Evolutionary conservation across 2,329 filamentous ascomycete genomes (phyloP).

Genomic region (Alternaria ventricosa): DNA sequence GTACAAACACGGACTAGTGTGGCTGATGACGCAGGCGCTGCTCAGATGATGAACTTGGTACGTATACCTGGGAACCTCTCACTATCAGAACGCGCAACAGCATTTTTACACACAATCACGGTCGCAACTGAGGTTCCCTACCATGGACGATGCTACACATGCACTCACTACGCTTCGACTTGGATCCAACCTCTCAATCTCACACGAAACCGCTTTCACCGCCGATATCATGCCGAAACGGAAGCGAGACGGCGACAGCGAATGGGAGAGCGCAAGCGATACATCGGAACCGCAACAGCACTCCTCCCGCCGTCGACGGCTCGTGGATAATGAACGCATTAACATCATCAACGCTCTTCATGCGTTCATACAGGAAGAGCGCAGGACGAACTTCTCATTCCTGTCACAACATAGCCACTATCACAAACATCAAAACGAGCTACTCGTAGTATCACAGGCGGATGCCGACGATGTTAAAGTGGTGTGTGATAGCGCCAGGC

Average conservation of each 20-base stretch:
- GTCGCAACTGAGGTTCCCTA: not conserved
- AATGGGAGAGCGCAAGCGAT: too few relatives aligned
- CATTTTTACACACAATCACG: not conserved
- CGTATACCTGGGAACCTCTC: not conserved
- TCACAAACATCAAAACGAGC: constrained; percentile 8
- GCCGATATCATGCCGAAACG: not conserved
- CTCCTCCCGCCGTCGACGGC: too few relatives aligned
- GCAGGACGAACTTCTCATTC: constrained; percentile 20
- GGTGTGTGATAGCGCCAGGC: not conserved
- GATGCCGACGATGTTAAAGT: not conserved
- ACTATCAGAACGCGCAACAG: not conserved
- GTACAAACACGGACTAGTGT: not conserved
- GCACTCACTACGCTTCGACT: not conserved
- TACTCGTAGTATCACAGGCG: constrained; percentile 12
- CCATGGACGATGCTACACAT: not conserved
- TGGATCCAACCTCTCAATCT: not conserved
- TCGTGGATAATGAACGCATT: too few relatives aligned
- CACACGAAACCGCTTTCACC: not conserved
- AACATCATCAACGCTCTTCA: not conserved
- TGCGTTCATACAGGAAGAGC: constrained; percentile 18
- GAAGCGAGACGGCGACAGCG: not conserved
- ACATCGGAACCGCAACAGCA: too few relatives aligned
- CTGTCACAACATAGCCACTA: constrained; percentile 16
- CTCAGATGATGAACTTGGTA: not conserved
- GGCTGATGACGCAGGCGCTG: not conserved